Base-by-base conservation (phyloP, 768 basidiomycete genomes). In the Lactarius akahatsu region DNA sequence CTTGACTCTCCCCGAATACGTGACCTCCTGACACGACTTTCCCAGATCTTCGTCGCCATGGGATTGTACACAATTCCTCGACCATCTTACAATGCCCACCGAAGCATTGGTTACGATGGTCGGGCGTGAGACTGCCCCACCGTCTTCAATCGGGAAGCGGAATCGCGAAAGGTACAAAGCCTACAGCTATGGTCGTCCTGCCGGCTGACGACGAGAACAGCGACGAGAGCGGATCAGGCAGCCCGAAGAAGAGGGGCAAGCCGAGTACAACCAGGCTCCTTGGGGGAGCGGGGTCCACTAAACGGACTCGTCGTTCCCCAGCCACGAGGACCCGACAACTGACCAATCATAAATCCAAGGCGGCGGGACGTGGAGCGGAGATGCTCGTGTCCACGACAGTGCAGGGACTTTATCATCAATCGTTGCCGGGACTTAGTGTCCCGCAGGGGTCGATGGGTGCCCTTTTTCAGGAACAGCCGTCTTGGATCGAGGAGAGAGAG, bases 241-340 rank as follows among this genome's bases (percentile, higher is more conserved):
- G 45, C 45, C n/a, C 45, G n/a, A 9, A 47, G 45, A 47, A 47
- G 45, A 47, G n/a, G 45, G 45, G n/a, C 45, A 47, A n/a, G n/a
- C 20, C 45, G 0, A 47, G 3, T 10, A 1, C 45, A 23, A 23
- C 10, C 20, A n/a, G 45, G n/a, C n/a, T 47, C 45, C 45, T n/a
- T 6, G 41, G 4, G 45, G 45, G 45, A 47, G 45, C n/a, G 3
- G 20, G 5, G 45, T 23, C 45, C 45, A 23, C 20, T 11, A 23
- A 47, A n/a, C 8, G 45, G 45, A 47, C 45, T 47, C 45, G 9
- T 10, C 45, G 45, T 47, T 47, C n/a, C 20, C 20, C n/a, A 2
- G 45, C 45, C 20, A 47, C 45, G 10, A n/a, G n/a, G 45, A 47
- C 45, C 45, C n/a, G 4, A 23, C 20, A n/a, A n/a, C 1, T 1